phyloP scores from a whole-genome alignment of 2,329 filamentous ascomycete genomes.

The Penicillium sp. region DNA sequence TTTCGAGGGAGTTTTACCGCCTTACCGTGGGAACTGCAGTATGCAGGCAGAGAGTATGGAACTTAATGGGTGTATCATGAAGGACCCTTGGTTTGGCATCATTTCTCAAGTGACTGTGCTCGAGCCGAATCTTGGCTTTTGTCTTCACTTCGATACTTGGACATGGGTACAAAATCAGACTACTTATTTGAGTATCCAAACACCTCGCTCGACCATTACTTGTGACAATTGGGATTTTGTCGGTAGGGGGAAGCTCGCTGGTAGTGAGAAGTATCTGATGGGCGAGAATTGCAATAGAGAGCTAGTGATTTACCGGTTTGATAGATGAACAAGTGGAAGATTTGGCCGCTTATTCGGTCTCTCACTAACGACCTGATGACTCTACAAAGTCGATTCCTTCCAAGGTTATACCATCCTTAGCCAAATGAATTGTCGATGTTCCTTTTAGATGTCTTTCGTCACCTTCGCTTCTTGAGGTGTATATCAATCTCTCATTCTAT shows the following conservation, averaged over 20 bases:
- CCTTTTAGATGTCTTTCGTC: background rate
- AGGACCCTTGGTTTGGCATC: constrained; percentile 34
- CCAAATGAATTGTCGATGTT: too few species aligned
- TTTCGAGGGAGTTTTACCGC: constrained; percentile 46
- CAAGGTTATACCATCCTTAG: too few species aligned
- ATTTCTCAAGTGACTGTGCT: constrained; percentile 37
- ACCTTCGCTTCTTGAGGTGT: background rate
- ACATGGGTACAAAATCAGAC: constrained; percentile 17
- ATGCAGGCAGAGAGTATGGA: constrained; percentile 32
- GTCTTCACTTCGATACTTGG: constrained; percentile 33
- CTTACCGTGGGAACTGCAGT: constrained; percentile 42
- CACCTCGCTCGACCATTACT: constrained; percentile 21
- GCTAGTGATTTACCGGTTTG: constrained; percentile 55
- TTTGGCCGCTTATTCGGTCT: background rate
- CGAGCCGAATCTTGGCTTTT: constrained; percentile 33
- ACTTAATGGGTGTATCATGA: background rate
- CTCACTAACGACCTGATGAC: background rate
- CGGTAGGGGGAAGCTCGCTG: constrained; percentile 54
- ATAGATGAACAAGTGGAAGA: constrained; percentile 21
- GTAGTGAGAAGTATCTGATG: constrained; percentile 61
- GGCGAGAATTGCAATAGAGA: constrained; percentile 54
- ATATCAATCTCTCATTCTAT: background rate
- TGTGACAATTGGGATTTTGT: constrained; percentile 50
- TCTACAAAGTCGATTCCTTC: background rate
- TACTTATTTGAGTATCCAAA: constrained; percentile 31